Base-by-base conservation (phyloP, 306 rosid genomes). In the Chamaecrista fasciculata region DNA sequence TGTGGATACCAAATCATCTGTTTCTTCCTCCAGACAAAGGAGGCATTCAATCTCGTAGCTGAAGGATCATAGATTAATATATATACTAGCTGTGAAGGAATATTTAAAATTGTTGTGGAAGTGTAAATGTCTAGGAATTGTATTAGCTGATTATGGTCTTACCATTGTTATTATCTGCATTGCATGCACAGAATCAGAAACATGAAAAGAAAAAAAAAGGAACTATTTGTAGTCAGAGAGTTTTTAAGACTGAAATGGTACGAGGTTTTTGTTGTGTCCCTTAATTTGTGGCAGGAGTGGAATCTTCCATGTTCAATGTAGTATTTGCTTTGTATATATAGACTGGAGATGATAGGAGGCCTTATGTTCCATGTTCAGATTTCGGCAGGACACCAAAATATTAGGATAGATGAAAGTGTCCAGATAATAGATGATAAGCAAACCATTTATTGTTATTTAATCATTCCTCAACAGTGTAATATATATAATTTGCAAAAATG, bases 31-130 rank as follows among this genome's bases (percentile, higher is more conserved):
- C 59, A 91, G 99, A 75, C 92, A 83, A 68, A 63, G 95, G 81
- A 89, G 99, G 92, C 87, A 95, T 83, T 91, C 97, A 25, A 76
- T 95, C 62, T 95, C 99, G n/a, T 95, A 91, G 79, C 36, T 20
- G 25, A 37, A 20, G 63, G 11, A 4, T 24, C 34, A 46, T 48
- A 66, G 25, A 37, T 37, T 53, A 34, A 70, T 28, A 49, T n/a
- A 43, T 67, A n/a, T 52, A 20, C 40, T 43, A 62, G 58, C 20
- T 48, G 8, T 81, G 31, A 64, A 46, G 69, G 70, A 48, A 44
- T 55, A 42, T 44, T 73, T 28, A 74, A 46, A 46, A 26, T 77
- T 72, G 68, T 69, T 60, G 57, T 68, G 42, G 56, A 70, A 84
- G 84, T 90, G 89, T 85, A 87, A 81, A 87, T 74, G 83, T 77